Percentiles rank a stretch among this genome's conserved stretches.
phyloP scores from a whole-genome alignment of 345 rosid species.

The Murraya paniculata region DNA sequence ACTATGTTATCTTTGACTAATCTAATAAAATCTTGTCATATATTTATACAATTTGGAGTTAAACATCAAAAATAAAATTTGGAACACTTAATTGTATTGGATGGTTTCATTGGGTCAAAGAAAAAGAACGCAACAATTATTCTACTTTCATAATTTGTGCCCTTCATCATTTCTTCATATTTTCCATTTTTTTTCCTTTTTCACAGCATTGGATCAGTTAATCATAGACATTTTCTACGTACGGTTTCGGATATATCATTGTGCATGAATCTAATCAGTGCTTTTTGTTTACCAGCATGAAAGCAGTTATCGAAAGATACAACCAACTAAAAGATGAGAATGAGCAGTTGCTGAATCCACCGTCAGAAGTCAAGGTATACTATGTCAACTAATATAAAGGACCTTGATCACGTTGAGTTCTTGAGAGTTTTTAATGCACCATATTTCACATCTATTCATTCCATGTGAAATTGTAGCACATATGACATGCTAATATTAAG shows the following conservation, averaged over 20 bases:
- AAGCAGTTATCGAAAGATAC: slow-evolving; percentile 60
- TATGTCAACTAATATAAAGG: no score
- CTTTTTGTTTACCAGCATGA: slow-evolving; percentile 50
- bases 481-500: not conserved
- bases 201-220: not conserved
- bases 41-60: no score
- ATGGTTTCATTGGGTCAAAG: no score
- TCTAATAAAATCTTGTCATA: no score
- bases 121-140: no score
- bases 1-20: no score
- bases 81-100: no score
- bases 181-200: no score
- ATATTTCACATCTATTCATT: not conserved
- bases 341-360: slow-evolving; percentile 48
- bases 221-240: not conserved
- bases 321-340: slow-evolving; percentile 57
- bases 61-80: no score
- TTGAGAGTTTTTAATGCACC: not conserved
- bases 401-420: not conserved
- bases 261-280: slow-evolving; percentile 7
- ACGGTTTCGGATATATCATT: not conserved
- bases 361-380: slow-evolving; percentile 69
- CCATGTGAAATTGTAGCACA: not conserved
- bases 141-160: no score
- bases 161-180: no score